A percentile compares a stretch with the other conserved stretches of the same genome.
Conservation (phyloP, 805 yeast genomes). For the Huiozyma sinensis region DNA sequence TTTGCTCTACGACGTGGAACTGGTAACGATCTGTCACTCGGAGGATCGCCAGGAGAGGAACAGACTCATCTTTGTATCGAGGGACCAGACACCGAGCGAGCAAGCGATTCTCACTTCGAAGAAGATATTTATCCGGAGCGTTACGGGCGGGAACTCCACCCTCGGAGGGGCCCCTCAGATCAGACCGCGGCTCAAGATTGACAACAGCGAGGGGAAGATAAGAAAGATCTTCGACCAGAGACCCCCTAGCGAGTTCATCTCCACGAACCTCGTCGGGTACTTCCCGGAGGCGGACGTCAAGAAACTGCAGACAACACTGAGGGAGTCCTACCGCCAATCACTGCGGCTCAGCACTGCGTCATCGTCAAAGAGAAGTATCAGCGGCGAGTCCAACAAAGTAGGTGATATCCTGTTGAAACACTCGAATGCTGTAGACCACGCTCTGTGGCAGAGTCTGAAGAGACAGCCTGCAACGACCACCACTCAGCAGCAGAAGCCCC, state of each 20-base stretch:
- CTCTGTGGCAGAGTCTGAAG: conserved; percentile 25
- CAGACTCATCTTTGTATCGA: conserved; percentile 56
- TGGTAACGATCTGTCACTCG: conserved; percentile 74
- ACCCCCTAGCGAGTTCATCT: conserved; percentile 87
- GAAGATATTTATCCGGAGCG: conserved; percentile 29
- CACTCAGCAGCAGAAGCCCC: conserved; percentile 7
- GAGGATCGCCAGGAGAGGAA: conserved; percentile 59
- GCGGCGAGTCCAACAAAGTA: conserved; percentile 38
- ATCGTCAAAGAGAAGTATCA: conserved; percentile 18
- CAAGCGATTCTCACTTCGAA: conserved; percentile 48
- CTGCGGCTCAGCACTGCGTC: conserved; percentile 34
- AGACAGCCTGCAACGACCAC: conserved; percentile 8
- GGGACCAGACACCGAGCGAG: conserved; percentile 51
- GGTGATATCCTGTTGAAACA: conserved; percentile 55
- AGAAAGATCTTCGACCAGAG: conserved; percentile 65
- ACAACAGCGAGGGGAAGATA: conserved; percentile 21
- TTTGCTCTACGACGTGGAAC: conserved; percentile 61
- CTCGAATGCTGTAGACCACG: conserved; percentile 45
- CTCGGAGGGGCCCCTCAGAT: neutral
- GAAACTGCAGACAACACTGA: conserved; percentile 65
- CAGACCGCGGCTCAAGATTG: conserved; percentile 9
- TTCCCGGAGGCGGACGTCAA: conserved; percentile 75
- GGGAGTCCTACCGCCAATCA: conserved; percentile 76
- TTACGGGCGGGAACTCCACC: neutral
- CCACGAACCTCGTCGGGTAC: conserved; percentile 79